Evolutionary conservation across 495 filamentous ascomycete genomes (phyloP), one percentile per base, ranked within the genome.

Genomic region (Ascobolus immersus): DNA sequence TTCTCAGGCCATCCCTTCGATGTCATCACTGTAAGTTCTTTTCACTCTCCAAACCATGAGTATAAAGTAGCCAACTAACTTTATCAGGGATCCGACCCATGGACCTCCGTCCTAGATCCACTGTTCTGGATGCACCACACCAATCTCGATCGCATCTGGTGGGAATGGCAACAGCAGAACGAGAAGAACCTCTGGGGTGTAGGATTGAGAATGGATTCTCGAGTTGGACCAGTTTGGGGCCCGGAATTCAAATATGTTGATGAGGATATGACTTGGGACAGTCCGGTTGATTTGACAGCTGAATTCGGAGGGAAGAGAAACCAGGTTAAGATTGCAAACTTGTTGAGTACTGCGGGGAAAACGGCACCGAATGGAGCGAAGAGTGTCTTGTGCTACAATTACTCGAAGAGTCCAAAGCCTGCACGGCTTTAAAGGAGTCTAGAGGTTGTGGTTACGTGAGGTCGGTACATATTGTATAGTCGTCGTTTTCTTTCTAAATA

Each of bases 81-180:
- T n/a, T n/a, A n/a, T n/a, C n/a, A n/a, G n/a, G n/a, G n/a, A n/a
- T n/a, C n/a, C n/a, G n/a, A n/a, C n/a, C n/a, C n/a, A n/a, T n/a
- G n/a, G n/a, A n/a, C n/a, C n/a, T n/a, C n/a, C n/a, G n/a, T n/a
- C 14, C 12, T 18, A 5, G 66, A 71, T 39, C 65, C 64, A 4
- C 44, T 62, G 0, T 69, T 69, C 42, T 63, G 59, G 39, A 53
- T 69, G 32, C 65, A 70, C 41, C 63, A 69, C 39, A 53, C 51
- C 3, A 54, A 64, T 40, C 47, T 70, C 0, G 67, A 68, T 44
- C 56, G 64, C 0, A 20, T 68, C 9, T 72, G 65, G 65, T 59
- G 56, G 53, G 43, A 53, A 12, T 71, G 67, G 66, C 65, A 69
- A 44, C 55, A 61, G 42, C 42, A 54, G 21, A 49, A 60, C 39